Conservation (phyloP, 306 rosid genomes). For the Urtica urens region DNA sequence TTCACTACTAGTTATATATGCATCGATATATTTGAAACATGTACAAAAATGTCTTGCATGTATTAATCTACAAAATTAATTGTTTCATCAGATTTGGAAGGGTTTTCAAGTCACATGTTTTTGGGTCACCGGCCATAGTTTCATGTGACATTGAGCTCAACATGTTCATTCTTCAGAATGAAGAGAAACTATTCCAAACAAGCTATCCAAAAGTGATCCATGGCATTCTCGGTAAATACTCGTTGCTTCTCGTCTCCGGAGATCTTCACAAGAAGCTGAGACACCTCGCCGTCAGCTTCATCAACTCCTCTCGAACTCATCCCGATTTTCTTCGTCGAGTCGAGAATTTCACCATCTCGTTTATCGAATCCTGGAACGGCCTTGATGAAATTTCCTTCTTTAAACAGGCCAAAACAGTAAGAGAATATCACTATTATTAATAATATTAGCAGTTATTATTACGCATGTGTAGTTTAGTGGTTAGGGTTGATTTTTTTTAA, state of each 20-base stretch:
- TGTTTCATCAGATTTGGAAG: slow-evolving; percentile 45
- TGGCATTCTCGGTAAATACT: slow-evolving; percentile 43
- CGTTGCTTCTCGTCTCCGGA: slow-evolving; percentile 36
- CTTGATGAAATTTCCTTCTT: slow-evolving; percentile 32
- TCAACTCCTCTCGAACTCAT: slow-evolving; percentile 32
- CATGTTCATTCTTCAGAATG: slow-evolving; percentile 65
- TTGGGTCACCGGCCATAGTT: slow-evolving; percentile 59
- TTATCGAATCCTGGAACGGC: slow-evolving; percentile 41
- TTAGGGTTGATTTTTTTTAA: too few relatives aligned
- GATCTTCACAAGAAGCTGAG: slow-evolving; percentile 60
- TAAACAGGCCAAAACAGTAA: slow-evolving; percentile 55
- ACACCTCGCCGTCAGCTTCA: slow-evolving; percentile 27
- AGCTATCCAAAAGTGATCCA: slow-evolving; percentile 65
- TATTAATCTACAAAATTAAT: too few relatives aligned
- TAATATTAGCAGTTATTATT: too few relatives aligned
- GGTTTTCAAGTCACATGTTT: slow-evolving; percentile 62
- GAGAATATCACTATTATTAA: too few relatives aligned
- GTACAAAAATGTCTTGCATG: too few relatives aligned
- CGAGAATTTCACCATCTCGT: slow-evolving; percentile 35
- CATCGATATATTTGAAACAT: too few relatives aligned
- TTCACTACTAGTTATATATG: too few relatives aligned
- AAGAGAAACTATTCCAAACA: slow-evolving; percentile 49
- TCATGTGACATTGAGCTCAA: slow-evolving; percentile 69
- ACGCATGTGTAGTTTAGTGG: too few relatives aligned
- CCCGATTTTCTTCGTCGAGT: slow-evolving; percentile 33